Conservation (phyloP, 2,329 filamentous ascomycete species). For the Ophiostoma ips region DNA sequence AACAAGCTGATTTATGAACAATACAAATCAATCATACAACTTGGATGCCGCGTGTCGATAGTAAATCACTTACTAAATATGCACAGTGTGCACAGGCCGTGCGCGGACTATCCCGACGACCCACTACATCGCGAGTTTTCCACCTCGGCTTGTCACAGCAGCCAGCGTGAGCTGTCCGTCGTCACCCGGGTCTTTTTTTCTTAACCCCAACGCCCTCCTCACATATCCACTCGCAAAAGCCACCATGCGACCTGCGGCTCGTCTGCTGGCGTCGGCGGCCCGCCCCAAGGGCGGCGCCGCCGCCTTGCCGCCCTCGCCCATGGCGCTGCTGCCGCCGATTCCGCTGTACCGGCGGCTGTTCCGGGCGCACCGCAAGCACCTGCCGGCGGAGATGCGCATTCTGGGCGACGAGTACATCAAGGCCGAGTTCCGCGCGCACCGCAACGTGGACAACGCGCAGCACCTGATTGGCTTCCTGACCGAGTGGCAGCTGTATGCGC, state of each 20-base stretch:
- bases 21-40: background rate
- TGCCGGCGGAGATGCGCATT: slow-evolving; percentile 61
- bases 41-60: no score
- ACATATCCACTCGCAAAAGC: background rate
- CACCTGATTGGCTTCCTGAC: slow-evolving; percentile 95
- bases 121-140: background rate
- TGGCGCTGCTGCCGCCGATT: slow-evolving; percentile 74
- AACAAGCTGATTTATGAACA: background rate
- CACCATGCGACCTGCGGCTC: background rate
- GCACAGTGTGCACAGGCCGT: background rate
- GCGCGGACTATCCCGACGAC: background rate
- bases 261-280: slow-evolving; percentile 7
- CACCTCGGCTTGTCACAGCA: background rate
- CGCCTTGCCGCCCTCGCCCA: slow-evolving; percentile 25
- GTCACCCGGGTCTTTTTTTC: background rate
- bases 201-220: no score
- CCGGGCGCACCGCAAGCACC: slow-evolving; percentile 67
- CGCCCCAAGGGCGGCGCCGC: slow-evolving; percentile 14
- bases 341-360: slow-evolving; percentile 80
- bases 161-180: no score
- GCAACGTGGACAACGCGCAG: slow-evolving; percentile 72
- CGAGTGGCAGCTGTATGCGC: slow-evolving; percentile 92
- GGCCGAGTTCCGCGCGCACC: slow-evolving; percentile 77
- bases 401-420: slow-evolving; percentile 91
- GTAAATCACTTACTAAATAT: background rate